Conservation (phyloP, 441 rosid genomes). For the Bocquillonia castaneifolia region DNA sequence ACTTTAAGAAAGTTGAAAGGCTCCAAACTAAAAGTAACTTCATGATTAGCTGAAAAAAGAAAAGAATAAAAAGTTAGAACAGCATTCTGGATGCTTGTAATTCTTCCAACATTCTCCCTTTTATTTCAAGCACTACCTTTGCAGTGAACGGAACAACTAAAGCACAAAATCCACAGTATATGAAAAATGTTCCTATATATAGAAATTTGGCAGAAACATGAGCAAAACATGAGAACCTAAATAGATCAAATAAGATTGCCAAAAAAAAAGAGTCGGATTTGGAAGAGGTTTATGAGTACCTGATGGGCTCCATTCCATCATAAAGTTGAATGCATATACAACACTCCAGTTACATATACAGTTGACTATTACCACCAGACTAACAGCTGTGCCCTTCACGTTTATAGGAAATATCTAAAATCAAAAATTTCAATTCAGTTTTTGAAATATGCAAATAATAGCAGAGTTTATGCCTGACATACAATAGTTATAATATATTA, state of each 20-base stretch:
- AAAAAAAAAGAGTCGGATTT: too few species aligned
- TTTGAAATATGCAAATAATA: too few species aligned
- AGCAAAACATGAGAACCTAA: neutral
- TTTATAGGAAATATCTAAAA: slow-evolving; percentile 62
- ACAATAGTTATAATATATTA: neutral
- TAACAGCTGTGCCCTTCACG: slow-evolving; percentile 49
- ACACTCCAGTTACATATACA: slow-evolving; percentile 43
- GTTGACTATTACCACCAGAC: slow-evolving; percentile 38
- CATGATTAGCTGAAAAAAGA: too few species aligned
- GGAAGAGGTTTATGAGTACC: slow-evolving; percentile 35
- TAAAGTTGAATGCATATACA: slow-evolving; percentile 44
- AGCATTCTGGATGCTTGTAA: slow-evolving; percentile 46
- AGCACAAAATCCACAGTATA: slow-evolving; percentile 31
- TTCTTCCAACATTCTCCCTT: slow-evolving; percentile 55
- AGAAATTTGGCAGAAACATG: neutral
- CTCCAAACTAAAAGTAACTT: too few species aligned
- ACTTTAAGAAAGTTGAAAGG: too few species aligned
- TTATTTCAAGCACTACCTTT: slow-evolving; percentile 48
- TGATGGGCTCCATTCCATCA: slow-evolving; percentile 57
- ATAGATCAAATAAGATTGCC: too few species aligned
- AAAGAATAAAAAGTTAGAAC: too few species aligned
- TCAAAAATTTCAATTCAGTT: too few species aligned
- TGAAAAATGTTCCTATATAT: slow-evolving; percentile 46
- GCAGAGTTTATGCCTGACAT: too few species aligned
- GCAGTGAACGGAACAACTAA: slow-evolving; percentile 30